A percentile compares a stretch with the other conserved stretches of the same genome.
These are phyloP conservation scores for Hsuehochloa calcarea DNA, from an alignment of 176 grass and related monocot species.

Conservation along the genomic window DNA sequence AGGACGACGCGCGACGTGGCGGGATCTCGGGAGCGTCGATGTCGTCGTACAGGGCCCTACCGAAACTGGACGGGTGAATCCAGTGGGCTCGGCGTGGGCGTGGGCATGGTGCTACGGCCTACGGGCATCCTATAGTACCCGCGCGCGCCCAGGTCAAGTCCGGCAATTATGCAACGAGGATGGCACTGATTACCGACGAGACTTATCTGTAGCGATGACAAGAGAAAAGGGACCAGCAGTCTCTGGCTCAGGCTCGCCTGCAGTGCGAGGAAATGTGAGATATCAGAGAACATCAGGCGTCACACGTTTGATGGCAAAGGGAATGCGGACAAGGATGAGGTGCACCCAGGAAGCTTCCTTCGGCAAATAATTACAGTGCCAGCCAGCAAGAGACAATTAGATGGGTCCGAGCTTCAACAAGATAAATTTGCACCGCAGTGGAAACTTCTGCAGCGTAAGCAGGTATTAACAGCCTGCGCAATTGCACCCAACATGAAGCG, in stretches of 20 bases:
- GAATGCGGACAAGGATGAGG: not conserved
- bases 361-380: not conserved
- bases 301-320: not conserved
- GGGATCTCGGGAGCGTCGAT: not conserved
- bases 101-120: not conserved
- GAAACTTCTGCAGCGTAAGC: no score
- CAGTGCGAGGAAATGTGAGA: not conserved
- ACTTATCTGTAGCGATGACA: not conserved
- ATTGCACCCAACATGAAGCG: no score
- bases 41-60: no score
- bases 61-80: no score
- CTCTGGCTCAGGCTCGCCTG: not conserved
- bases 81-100: no score
- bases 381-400: not conserved
- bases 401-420: not conserved
- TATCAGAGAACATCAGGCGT: not conserved
- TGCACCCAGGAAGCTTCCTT: not conserved
- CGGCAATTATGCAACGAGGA: not conserved
- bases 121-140: no score
- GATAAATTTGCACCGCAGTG: no score
- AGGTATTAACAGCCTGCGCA: not conserved
- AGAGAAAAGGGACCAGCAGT: no score
- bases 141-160: not conserved
- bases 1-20: not conserved
- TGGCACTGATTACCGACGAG: not conserved